These are phyloP conservation scores for Trifolium pratense DNA, from an alignment of 306 rosid genomes.

Conservation along the genomic window DNA sequence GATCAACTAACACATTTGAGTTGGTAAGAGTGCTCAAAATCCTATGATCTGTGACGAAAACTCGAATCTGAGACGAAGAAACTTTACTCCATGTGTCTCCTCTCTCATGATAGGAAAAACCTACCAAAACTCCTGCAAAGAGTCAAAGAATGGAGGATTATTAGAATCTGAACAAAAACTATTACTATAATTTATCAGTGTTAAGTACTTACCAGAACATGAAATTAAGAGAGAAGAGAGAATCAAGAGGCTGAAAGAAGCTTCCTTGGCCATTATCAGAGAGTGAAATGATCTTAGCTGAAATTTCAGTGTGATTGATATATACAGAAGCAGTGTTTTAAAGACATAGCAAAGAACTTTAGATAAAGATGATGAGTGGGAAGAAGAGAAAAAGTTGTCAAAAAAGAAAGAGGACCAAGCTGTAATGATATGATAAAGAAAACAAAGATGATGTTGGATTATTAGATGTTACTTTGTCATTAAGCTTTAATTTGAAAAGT, in stretches of 20 bases:
- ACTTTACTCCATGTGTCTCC: conserved; percentile 48
- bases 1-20: conserved; percentile 56
- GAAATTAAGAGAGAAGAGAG: conserved; percentile 56
- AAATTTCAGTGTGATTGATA: conserved; percentile 49
- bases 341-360: conserved; percentile 48
- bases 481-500: conserved; percentile 54
- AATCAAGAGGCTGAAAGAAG: conserved; percentile 58
- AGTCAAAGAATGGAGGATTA: conserved; percentile 14
- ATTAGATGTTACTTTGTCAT: conserved; percentile 57
- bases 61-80: conserved; percentile 55
- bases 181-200: conserved; percentile 15
- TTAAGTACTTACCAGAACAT: conserved; percentile 69
- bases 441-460: conserved; percentile 43
- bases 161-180: conserved; percentile 3
- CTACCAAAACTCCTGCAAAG: conserved; percentile 60
- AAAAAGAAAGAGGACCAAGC: conserved; percentile 46
- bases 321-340: conserved; percentile 45
- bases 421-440: conserved; percentile 47
- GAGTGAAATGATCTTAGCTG: conserved; percentile 37
- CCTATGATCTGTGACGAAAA: conserved; percentile 54
- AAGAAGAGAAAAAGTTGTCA: conserved; percentile 40
- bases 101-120: conserved; percentile 55
- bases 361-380: conserved; percentile 52
- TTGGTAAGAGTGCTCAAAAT: conserved; percentile 46
- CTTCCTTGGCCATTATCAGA: conserved; percentile 63